Conservation (phyloP, 495 filamentous ascomycete species). For the Venustampulla echinocandica region DNA sequence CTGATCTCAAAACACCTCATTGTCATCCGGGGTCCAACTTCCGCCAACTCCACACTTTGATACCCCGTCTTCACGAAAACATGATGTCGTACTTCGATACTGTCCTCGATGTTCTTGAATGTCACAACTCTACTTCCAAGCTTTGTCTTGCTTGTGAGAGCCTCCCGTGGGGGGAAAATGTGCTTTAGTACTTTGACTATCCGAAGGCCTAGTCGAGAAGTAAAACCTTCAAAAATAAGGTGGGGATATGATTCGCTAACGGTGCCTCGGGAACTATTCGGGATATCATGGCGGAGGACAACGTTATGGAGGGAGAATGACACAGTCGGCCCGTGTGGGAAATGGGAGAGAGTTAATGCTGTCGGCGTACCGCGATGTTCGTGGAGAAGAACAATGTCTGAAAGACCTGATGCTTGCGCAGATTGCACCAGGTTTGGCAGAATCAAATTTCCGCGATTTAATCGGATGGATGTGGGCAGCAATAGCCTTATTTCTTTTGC, state of each 20-base stretch:
- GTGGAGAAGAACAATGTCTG: slow-evolving; percentile 81
- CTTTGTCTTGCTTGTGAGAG: slow-evolving; percentile 51
- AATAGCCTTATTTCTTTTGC: slow-evolving; percentile 93
- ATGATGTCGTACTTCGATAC: slow-evolving; percentile 78
- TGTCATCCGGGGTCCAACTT: slow-evolving; percentile 93
- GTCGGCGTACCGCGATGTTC: slow-evolving; percentile 93
- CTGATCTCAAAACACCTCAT: slow-evolving; percentile 94
- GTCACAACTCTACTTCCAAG: slow-evolving; percentile 84
- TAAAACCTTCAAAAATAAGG: slow-evolving; percentile 92
- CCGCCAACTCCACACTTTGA: slow-evolving; percentile 82
- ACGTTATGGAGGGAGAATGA: slow-evolving; percentile 93
- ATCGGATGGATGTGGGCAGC: slow-evolving; percentile 78
- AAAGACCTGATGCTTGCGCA: slow-evolving; percentile 67
- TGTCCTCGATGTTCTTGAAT: slow-evolving; percentile 92
- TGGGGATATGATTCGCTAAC: slow-evolving; percentile 93
- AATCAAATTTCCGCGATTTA: slow-evolving; percentile 87
- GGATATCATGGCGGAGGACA: slow-evolving; percentile 87
- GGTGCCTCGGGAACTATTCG: slow-evolving; percentile 75
- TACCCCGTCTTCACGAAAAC: slow-evolving; percentile 79
- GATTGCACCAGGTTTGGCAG: slow-evolving; percentile 75
- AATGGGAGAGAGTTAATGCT: slow-evolving; percentile 79
- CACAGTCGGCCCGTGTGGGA: slow-evolving; percentile 88
- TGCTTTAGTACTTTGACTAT: slow-evolving; percentile 91
- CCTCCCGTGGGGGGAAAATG: slow-evolving; percentile 84
- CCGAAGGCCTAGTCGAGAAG: slow-evolving; percentile 67